phyloP scores from a whole-genome alignment of 2,329 filamentous ascomycete species.

The Parastagonospora nodorum region DNA sequence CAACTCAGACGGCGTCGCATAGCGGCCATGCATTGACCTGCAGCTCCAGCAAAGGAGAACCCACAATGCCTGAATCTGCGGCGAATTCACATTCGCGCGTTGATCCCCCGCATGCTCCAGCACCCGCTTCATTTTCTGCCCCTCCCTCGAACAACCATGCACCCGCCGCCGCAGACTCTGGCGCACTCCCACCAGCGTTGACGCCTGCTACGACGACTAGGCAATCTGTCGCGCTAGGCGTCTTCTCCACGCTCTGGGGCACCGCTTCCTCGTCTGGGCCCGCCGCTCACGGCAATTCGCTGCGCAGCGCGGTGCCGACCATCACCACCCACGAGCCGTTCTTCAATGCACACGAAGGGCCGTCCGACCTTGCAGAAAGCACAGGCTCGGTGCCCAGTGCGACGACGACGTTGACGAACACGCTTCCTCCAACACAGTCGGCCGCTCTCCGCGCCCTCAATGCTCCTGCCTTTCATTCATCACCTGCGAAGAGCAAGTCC shows the following conservation, averaged over 20 bases:
- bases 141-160: slow-evolving; percentile 26
- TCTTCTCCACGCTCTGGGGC: slow-evolving; percentile 39
- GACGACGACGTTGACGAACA: slow-evolving; percentile 45
- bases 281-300: slow-evolving; percentile 14
- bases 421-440: slow-evolving; percentile 43
- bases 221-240: slow-evolving; percentile 40
- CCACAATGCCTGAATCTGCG: slow-evolving; percentile 40
- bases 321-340: slow-evolving; percentile 39
- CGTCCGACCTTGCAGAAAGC: slow-evolving; percentile 39
- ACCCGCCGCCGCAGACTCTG: slow-evolving; percentile 22
- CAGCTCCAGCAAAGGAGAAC: slow-evolving; percentile 39
- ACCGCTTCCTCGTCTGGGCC: slow-evolving; percentile 26
- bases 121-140: slow-evolving; percentile 19
- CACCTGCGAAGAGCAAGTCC: slow-evolving; percentile 36
- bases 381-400: slow-evolving; percentile 41
- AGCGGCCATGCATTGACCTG: slow-evolving; percentile 46
- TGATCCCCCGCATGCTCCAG: slow-evolving; percentile 30
- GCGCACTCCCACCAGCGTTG: slow-evolving; percentile 35
- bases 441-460: slow-evolving; percentile 47
- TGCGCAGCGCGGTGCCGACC: slow-evolving; percentile 21
- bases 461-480: slow-evolving; percentile 44
- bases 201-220: slow-evolving; percentile 44
- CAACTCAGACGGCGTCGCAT: slow-evolving; percentile 38
- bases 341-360: slow-evolving; percentile 31
- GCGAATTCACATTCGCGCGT: slow-evolving; percentile 29